Evolutionary conservation across 2,329 filamentous ascomycete genomes (phyloP), one percentile per base, ranked within the genome.

Genomic region (Thermochaetoides dissita): DNA sequence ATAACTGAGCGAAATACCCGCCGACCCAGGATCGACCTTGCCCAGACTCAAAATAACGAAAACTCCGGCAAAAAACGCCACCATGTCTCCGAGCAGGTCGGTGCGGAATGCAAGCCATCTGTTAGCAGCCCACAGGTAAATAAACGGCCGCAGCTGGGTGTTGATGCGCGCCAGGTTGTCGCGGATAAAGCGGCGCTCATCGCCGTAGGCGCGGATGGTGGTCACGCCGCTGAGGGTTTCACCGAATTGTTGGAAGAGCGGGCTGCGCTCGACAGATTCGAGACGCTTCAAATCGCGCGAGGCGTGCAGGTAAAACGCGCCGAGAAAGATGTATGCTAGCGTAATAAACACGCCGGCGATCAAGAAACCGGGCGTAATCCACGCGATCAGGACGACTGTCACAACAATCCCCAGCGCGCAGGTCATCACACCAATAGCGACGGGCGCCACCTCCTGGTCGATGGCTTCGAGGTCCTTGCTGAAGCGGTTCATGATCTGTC

Each of bases 401-500:
- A 94, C 88, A 33, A 91, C 57, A 36, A 96, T 72, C 30, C 69
- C 74, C 46, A 81, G 63, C 1, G 66, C 71, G 52, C 74, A 81
- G n/a, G 68, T 71, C 61, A 81, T 74, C 40, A 81, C 73, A 41
- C 76, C 75, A 51, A 96, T 88, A 17, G 91, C 89, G 34, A 93
- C 79, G 2, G 88, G 86, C 0, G 91, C 88, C 44, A 98, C 84
- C 60, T 98, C 91, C 59, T 98, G 91, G 52, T 98, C 91, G 12
- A 98, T 73, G 8, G 87, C 79, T 59, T 98, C 88, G 10, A 98
- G 75, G 59, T 98, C 91, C 62, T 96, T 96, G 59, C 89, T 96
- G 65, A 98, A 98, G 12, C 91, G 79, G 62, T 98, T 98, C 81
- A 96, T 96, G 55, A 98, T 72, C 62, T 95, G 89, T 9, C 91